phyloP scores from a whole-genome alignment of 192 early-diverging fungal genomes.

The Backusella luteola region DNA sequence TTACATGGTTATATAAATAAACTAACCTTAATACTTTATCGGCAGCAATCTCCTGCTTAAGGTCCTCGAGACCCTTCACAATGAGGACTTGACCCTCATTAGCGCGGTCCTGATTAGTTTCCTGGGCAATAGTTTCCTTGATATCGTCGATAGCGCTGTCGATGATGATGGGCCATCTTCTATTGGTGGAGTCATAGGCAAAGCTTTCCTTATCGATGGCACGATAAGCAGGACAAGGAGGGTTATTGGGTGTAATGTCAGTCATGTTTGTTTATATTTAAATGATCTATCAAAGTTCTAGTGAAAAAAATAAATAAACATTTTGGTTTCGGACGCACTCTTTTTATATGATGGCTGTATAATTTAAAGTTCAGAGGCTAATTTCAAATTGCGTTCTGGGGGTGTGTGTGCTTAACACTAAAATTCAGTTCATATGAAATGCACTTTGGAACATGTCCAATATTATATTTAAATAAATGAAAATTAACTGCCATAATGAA shows the following conservation, averaged over 20 bases:
- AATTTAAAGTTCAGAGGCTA: neutral
- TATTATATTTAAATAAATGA: too few relatives aligned
- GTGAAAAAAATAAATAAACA: neutral
- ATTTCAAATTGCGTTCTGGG: neutral
- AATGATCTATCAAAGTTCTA: neutral
- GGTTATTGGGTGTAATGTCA: conserved; percentile 40
- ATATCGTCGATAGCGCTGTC: conserved; percentile 76
- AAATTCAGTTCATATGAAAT: too few relatives aligned
- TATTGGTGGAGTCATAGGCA: conserved; percentile 72
- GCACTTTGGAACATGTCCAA: too few relatives aligned
- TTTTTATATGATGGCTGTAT: neutral
- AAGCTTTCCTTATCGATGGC: conserved; percentile 66
- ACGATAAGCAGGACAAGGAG: conserved; percentile 60
- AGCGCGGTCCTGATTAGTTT: conserved; percentile 30
- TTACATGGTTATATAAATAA: neutral
- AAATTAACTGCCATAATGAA: too few relatives aligned
- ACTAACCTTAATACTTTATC: conserved; percentile 54
- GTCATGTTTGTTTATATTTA: neutral
- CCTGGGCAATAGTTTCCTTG: conserved; percentile 47
- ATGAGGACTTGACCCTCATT: conserved; percentile 64
- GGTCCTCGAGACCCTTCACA: conserved; percentile 57
- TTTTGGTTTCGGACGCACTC: neutral
- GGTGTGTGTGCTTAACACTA: neutral
- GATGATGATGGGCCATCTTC: conserved; percentile 82
- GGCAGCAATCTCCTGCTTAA: conserved; percentile 76